A percentile compares a stretch with the other conserved stretches of the same genome.
phyloP scores from a whole-genome alignment of 2,329 filamentous ascomycete species.

The Scedosporium boydii region DNA sequence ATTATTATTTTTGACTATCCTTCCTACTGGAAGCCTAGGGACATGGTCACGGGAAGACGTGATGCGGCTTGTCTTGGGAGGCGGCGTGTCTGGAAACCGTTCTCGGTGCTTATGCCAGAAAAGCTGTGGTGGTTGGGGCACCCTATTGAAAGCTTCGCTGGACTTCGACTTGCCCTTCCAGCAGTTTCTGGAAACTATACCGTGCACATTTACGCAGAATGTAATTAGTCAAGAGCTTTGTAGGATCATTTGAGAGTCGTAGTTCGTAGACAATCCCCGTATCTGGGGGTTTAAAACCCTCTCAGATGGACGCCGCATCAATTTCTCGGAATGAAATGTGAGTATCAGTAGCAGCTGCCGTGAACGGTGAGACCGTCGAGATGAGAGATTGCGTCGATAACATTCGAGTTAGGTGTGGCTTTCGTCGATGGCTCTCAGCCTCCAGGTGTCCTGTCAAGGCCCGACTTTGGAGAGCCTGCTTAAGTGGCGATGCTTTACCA shows the following conservation, averaged over 20 bases:
- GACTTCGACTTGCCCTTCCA: not conserved
- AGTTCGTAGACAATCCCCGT: not conserved
- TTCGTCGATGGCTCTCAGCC: not conserved
- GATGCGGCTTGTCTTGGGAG: too few species aligned
- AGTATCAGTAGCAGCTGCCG: not conserved
- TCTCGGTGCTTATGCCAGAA: not conserved
- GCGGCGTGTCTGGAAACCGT: not conserved
- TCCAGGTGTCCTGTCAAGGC: not conserved
- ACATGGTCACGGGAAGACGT: too few species aligned
- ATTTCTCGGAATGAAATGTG: not conserved
- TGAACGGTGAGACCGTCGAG: not conserved
- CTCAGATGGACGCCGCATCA: not conserved
- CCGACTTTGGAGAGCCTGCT: not conserved
- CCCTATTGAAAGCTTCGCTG: not conserved
- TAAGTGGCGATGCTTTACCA: not conserved
- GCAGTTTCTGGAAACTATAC: not conserved
- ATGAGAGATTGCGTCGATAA: not conserved
- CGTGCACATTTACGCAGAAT: not conserved
- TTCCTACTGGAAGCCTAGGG: too few species aligned
- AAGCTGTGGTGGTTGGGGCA: not conserved
- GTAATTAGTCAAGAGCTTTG: not conserved
- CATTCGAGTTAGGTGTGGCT: not conserved
- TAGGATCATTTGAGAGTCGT: not conserved
- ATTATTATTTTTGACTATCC: not conserved
- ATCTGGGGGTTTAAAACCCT: not conserved